Base-by-base conservation (phyloP, 805 yeast species). In the Nakazawaea holstii region DNA sequence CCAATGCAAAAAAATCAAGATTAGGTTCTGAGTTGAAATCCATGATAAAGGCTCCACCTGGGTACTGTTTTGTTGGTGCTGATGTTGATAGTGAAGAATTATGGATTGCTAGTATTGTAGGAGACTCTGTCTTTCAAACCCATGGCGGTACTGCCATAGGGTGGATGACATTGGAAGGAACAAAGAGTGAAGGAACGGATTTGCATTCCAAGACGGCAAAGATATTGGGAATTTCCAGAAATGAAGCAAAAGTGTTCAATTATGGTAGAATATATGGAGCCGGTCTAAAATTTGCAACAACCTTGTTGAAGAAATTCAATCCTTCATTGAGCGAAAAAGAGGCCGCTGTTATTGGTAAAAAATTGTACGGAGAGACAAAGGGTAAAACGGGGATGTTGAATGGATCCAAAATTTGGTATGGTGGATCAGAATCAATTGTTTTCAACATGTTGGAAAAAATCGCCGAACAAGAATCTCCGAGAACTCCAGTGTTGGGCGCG, bases 141-240 rank as follows among this genome's bases (percentile, higher is more conserved):
- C 99, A 94, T 63, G 99, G 99, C 6, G 95, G 95, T 11, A 89
- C 98, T 0, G 96, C 98, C 0, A 76, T 95, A 46, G 97, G 98
- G 0, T 95, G 99, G 99, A 95, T 94, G 99, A 91, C 97, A 1
- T 72, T 94, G 48, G 99, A 94, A 69, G 99, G 99, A 15, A 82
- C 92, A 4, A 94, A 94, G 66, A 73, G 70, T 48, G 92, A 86
- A 46, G 95, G 94, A 4, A 95, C 99, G 0, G 99, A 94, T 67
- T 67, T 95, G 51, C 99, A 94, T 61, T 89, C 97, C 0, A 90
- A 87, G 54, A 94, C 98, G 0, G 97, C 99, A 0, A 74, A 75
- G 9, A 90, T 95, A 54, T 66, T 94, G 60, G 96, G 96, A 0
- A 91, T 95, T 44, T 79, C 87, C 26, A 74, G 99, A 63, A 82